Conservation (phyloP, 1,284 basidiomycete species). For the Austroboletus niveus region DNA sequence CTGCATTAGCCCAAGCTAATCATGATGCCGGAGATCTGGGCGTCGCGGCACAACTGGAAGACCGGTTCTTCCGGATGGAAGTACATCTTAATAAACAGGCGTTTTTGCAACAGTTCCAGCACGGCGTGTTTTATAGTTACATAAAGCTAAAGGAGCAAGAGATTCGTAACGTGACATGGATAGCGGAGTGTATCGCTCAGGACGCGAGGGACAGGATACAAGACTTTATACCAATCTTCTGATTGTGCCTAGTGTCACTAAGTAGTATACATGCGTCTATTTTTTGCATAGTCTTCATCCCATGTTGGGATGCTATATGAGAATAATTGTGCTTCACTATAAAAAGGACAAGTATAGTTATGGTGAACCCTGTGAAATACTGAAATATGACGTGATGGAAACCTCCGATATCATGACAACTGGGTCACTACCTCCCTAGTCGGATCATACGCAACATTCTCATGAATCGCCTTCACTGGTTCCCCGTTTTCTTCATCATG, state of each 20-base stretch:
- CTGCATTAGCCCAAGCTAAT: constrained; percentile 36
- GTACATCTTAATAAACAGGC: constrained; percentile 92
- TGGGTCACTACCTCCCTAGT: neutral
- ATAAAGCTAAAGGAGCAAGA: constrained; percentile 99
- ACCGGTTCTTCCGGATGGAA: constrained; percentile 94
- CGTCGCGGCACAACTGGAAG: constrained; percentile 77
- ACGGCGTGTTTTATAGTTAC: constrained; percentile 90
- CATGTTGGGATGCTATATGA: too few species aligned
- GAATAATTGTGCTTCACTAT: neutral
- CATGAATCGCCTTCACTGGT: neutral
- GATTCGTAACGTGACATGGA: constrained; percentile 96
- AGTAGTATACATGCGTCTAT: constrained; percentile 1
- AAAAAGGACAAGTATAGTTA: too few species aligned
- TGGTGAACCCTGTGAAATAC: neutral
- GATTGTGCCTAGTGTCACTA: constrained; percentile 13
- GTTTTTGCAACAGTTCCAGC: constrained; percentile 95
- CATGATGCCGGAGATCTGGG: constrained; percentile 51
- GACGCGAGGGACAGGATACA: constrained; percentile 91
- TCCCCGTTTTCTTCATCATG: neutral
- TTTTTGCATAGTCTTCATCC: constrained; percentile 3
- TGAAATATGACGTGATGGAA: neutral
- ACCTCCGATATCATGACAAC: constrained; percentile 8
- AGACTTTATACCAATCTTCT: constrained; percentile 89
- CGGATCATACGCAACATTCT: constrained; percentile 10
- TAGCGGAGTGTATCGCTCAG: constrained; percentile 96